phyloP scores from a whole-genome alignment of 2,329 filamentous ascomycete genomes.

The Epichloe hybrida region DNA sequence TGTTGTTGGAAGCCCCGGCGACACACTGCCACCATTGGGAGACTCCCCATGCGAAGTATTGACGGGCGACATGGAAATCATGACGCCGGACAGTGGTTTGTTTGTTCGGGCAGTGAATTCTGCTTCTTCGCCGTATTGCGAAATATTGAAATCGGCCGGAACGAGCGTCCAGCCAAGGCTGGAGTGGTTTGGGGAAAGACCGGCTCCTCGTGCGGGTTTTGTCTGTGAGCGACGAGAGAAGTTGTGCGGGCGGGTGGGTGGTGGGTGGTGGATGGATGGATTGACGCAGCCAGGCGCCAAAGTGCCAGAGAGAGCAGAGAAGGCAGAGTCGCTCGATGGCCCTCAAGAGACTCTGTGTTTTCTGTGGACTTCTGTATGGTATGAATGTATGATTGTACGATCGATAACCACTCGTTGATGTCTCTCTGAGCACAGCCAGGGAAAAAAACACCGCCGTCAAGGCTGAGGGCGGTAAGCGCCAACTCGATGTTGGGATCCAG shows the following conservation, averaged over 20 bases:
- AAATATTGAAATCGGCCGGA: constrained; percentile 7
- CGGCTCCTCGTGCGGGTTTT: constrained; percentile 21
- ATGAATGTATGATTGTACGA: not conserved
- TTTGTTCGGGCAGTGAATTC: not conserved
- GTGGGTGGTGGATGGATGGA: constrained; percentile 9
- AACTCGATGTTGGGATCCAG: constrained; percentile 13
- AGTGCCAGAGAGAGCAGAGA: constrained; percentile 7
- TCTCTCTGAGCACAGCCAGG: constrained; percentile 11
- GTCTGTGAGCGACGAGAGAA: constrained; percentile 5
- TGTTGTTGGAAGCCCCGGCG: constrained; percentile 32
- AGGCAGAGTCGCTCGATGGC: not conserved
- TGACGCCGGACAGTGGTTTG: constrained; percentile 12
- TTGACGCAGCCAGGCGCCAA: constrained; percentile 8
- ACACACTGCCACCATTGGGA: constrained; percentile 30
- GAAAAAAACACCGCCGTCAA: constrained; percentile 15
- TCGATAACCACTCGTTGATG: not conserved
- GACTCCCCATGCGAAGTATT: constrained; percentile 21
- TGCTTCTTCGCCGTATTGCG: not conserved
- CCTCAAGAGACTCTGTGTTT: not conserved
- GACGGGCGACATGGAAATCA: constrained; percentile 35
- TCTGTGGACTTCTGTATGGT: not conserved
- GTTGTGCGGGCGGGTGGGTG: not conserved
- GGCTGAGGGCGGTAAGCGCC: constrained; percentile 22
- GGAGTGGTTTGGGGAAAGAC: constrained; percentile 11
- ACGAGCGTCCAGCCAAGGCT: constrained; percentile 9